phyloP scores from a whole-genome alignment of 805 yeast species.

The Candida glaebosa region DNA sequence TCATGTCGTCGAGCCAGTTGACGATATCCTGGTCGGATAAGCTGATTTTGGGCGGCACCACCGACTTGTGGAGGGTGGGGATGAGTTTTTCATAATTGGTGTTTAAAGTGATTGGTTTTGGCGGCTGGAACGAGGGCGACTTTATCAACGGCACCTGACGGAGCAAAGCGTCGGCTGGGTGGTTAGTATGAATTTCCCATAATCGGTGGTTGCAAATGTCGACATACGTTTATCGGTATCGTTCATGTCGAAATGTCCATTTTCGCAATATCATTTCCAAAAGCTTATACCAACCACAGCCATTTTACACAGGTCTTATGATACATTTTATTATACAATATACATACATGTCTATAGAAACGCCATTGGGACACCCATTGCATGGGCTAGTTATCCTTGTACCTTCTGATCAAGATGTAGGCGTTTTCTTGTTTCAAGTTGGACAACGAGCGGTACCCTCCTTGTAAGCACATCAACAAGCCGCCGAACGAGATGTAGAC shows the following conservation, averaged over 20 bases:
- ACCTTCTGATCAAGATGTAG: constrained; percentile 82
- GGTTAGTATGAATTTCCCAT: constrained; percentile 1
- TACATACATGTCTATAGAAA: too few relatives aligned
- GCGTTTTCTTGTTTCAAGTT: constrained; percentile 91
- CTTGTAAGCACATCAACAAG: constrained; percentile 87
- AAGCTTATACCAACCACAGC: too few relatives aligned
- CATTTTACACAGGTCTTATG: too few relatives aligned
- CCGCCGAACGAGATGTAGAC: constrained; percentile 97
- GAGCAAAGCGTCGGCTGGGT: constrained; percentile 44
- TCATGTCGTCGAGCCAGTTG: constrained; percentile 25
- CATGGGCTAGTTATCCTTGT: constrained; percentile 36
- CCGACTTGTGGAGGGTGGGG: constrained; percentile 29
- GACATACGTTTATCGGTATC: constrained; percentile 22
- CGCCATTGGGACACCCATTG: too few relatives aligned
- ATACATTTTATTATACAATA: too few relatives aligned
- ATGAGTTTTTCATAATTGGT: constrained; percentile 41
- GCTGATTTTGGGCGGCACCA: constrained; percentile 36
- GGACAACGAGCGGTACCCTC: constrained; percentile 86
- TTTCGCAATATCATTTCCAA: too few relatives aligned
- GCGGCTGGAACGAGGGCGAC: constrained; percentile 51
- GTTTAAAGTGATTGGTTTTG: constrained; percentile 53
- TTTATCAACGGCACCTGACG: constrained; percentile 54
- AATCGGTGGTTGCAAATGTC: background rate
- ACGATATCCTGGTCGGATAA: constrained; percentile 21
- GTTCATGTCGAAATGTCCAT: constrained; percentile 18